Evolutionary conservation across 2,329 filamentous ascomycete genomes (phyloP), one percentile per base, ranked within the genome.

Genomic region (Apiospora arundinis): DNA sequence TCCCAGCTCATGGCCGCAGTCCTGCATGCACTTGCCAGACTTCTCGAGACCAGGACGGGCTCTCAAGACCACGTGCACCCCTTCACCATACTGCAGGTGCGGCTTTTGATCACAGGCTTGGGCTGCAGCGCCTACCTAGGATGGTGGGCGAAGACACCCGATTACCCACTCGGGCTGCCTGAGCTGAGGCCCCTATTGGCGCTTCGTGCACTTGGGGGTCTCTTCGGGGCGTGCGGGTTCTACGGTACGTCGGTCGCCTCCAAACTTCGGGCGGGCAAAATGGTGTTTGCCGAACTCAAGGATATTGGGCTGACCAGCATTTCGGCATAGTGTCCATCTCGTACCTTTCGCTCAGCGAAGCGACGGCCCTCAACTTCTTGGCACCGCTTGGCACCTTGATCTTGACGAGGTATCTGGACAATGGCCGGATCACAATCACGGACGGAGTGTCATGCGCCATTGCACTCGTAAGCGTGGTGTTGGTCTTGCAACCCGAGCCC

Each of bases 361-460:
- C 67, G 3, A 68, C 67, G 25, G 67, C 67, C 23, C 67, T 68
- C 67, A 68, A 68, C 28, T 68, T 68, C 23, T 11, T 68, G 45
- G 67, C 67, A 52, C 67, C 67, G n/a, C 67, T 68, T 16, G 67
- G 67, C 18, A 45, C 44, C 25, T 16, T 68, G 23, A 68, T 68
- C 16, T 37, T 68, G 45, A 52, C 67, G 14, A 46, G 67, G 23
- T 68, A 21, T 16, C 18, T 68, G 45, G 67, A 68, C 16, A 52
- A 68, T 23, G 67, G 67, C 67, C 16, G 14, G 9, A 37, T 68
- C 48, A 18, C 67, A 4, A 4, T 68, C 14, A 9, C 18, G 18
- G 67, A 68, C 67, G 25, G 67, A 18, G 23, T 42, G 16, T 44
- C 67, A 5, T 52, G 67, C 67, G n/a, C 7, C 4, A 16, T 52